phyloP scores from a whole-genome alignment of 2,329 filamentous ascomycete species.

The Aschersonia sp. region DNA sequence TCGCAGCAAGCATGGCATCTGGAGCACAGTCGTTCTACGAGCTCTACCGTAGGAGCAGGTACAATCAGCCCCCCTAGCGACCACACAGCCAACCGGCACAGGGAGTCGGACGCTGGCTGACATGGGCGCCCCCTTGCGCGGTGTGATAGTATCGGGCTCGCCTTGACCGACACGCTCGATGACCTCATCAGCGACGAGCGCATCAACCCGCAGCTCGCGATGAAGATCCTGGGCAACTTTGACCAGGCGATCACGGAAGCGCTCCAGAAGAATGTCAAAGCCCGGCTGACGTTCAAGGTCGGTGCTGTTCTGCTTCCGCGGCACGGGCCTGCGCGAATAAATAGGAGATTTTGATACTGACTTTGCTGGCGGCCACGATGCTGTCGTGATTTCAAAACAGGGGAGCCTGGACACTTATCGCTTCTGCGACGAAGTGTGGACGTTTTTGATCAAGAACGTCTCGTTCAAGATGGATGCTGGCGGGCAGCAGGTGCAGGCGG shows the following conservation, averaged over 20 bases:
- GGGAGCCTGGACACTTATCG: conserved; percentile 95
- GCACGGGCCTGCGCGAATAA: neutral
- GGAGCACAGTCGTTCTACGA: conserved; percentile 61
- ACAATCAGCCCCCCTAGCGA: conserved; percentile 15
- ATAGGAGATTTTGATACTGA: neutral
- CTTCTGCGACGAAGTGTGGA: conserved; percentile 99
- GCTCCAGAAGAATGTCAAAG: conserved; percentile 82
- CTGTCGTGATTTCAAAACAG: conserved; percentile 26
- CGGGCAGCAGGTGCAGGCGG: conserved; percentile 58
- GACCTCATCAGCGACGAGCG: conserved; percentile 87
- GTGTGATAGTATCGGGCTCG: conserved; percentile 63
- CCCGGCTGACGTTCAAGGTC: conserved; percentile 90
- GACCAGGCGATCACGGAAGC: conserved; percentile 87
- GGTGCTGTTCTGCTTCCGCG: conserved; percentile 2
- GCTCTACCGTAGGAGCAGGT: conserved; percentile 98
- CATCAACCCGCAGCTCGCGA: conserved; percentile 94
- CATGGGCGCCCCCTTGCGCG: neutral
- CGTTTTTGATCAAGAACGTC: conserved; percentile 95
- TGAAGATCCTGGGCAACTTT: conserved; percentile 95
- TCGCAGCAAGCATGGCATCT: conserved; percentile 25
- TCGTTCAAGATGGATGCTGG: conserved; percentile 93
- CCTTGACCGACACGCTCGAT: conserved; percentile 92
- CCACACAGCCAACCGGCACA: neutral
- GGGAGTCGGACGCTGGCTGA: neutral
- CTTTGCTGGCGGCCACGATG: neutral